Evolutionary conservation across 192 early-diverging fungal genomes (phyloP).

Genomic region (Dispira simplex): DNA sequence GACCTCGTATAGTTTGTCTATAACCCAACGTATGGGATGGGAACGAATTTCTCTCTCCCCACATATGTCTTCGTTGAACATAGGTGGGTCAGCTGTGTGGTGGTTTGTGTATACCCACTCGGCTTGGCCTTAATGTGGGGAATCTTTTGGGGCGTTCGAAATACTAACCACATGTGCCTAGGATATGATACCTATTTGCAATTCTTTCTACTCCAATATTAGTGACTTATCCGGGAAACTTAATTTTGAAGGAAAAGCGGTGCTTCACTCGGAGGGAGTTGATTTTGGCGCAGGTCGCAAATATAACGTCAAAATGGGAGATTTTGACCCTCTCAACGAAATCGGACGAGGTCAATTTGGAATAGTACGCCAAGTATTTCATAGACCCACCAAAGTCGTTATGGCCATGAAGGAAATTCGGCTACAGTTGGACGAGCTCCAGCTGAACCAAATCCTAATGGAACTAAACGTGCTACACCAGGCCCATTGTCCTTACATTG

Average conservation of each 20-base stretch:
- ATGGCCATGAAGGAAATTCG: slow-evolving; percentile 91
- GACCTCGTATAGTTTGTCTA: no score
- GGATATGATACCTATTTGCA: background rate
- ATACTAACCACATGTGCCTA: background rate
- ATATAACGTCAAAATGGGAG: slow-evolving; percentile 79
- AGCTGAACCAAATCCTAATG: slow-evolving; percentile 89
- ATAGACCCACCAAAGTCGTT: slow-evolving; percentile 65
- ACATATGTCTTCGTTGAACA: no score
- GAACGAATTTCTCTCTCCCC: no score
- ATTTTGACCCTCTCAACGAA: slow-evolving; percentile 58
- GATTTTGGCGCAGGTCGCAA: slow-evolving; percentile 79
- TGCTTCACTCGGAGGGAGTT: slow-evolving; percentile 77
- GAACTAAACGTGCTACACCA: slow-evolving; percentile 90
- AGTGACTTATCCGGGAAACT: slow-evolving; percentile 76
- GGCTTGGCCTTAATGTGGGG: background rate
- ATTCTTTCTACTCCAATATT: background rate
- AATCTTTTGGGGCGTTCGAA: background rate
- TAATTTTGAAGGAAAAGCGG: slow-evolving; percentile 84
- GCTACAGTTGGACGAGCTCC: slow-evolving; percentile 76
- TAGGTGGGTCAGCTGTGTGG: no score
- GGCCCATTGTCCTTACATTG: slow-evolving; percentile 71
- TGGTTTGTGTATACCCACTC: background rate
- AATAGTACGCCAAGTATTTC: slow-evolving; percentile 80
- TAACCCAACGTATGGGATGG: no score
- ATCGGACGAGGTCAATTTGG: slow-evolving; percentile 89